Evolutionary conservation across 176 grass and related monocot species (phyloP), one percentile per base, ranked within the genome.

Genomic region (Ampelocalamus luodianensis): DNA sequence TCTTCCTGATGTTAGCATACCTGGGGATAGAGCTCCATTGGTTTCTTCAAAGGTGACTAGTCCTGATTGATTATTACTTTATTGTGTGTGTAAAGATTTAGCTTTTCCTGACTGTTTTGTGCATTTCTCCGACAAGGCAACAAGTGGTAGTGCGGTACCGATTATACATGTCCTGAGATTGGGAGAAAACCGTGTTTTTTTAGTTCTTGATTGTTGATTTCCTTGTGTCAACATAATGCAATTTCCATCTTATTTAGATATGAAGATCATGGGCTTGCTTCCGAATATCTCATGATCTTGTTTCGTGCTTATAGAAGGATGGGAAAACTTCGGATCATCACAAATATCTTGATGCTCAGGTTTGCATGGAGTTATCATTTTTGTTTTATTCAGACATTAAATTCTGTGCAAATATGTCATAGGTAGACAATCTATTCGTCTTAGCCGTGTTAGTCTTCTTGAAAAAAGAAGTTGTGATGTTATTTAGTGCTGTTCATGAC

Each of bases 1-100:
- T 93, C 91, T 98, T 84, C 96, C 96, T 45, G 96, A 98, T 85
- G 96, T 98, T 76, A 93, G 80, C 71, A 93, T 98, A 85, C 77
- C 87, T 83, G 96, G 96, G 51, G 87, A 95, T 68, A 93, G 96
- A 89, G 96, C 93, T 90, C 96, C 96, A 27, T 83, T 98, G 74
- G 96, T 98, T 84, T 95, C 91, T 49, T 90, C 91, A 67, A 95
- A 93, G 96, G 93, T 95, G 78, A 64, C 11, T 20, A 43, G 23
- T 14, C 44, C 61, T 87, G 20, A 69, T 53, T 48, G 24, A 18
- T 39, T 71, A 45, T 32, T 44, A 73, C 26, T 76, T 55, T 76
- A 71, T 48, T 45, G 34, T 34, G 13, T 42, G 49, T 68, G 39
- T 66, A 58, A 76, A 20, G 37, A 27, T 63, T 32, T 62, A 58